phyloP scores from a whole-genome alignment of 495 filamentous ascomycete species.

The Cenococcum geophilum region DNA sequence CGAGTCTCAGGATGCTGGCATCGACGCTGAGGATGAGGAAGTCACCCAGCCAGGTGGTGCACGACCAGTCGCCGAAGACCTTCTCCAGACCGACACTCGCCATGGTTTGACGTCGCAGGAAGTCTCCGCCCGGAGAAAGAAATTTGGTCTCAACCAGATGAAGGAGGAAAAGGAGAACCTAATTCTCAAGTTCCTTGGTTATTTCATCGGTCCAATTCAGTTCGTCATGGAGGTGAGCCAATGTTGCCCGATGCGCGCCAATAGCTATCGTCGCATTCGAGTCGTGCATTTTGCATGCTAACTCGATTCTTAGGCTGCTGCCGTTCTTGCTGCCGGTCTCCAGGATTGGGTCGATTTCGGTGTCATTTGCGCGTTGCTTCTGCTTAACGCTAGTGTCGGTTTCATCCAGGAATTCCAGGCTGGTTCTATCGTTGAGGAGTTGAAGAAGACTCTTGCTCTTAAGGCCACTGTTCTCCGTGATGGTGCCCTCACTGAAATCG shows the following conservation, averaged over 20 bases:
- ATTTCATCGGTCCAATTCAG: constrained; percentile 86
- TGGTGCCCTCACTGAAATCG: constrained; percentile 62
- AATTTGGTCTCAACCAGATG: constrained; percentile 82
- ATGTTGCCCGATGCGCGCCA: constrained; percentile 1
- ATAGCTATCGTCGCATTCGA: neutral
- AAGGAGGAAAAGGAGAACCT: constrained; percentile 79
- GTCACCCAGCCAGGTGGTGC: constrained; percentile 47
- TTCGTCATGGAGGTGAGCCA: constrained; percentile 83
- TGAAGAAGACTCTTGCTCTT: constrained; percentile 84
- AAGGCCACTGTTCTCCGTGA: constrained; percentile 81
- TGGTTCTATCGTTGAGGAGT: constrained; percentile 82
- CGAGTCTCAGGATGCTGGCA: constrained; percentile 65
- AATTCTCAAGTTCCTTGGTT: constrained; percentile 75
- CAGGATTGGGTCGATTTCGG: constrained; percentile 77
- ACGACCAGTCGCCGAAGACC: constrained; percentile 55
- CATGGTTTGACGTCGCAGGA: constrained; percentile 66
- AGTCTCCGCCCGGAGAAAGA: constrained; percentile 61
- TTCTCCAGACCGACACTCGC: constrained; percentile 64
- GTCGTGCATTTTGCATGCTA: constrained; percentile 6
- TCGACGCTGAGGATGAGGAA: constrained; percentile 49
- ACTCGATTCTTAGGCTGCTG: constrained; percentile 51
- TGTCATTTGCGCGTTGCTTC: constrained; percentile 65
- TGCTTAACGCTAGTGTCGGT: constrained; percentile 79
- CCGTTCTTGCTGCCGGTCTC: constrained; percentile 70
- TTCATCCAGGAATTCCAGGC: constrained; percentile 87